These are phyloP conservation scores for Magnolia sinica DNA, from an alignment of 164 flowering plant species.

Conservation along the genomic window DNA sequence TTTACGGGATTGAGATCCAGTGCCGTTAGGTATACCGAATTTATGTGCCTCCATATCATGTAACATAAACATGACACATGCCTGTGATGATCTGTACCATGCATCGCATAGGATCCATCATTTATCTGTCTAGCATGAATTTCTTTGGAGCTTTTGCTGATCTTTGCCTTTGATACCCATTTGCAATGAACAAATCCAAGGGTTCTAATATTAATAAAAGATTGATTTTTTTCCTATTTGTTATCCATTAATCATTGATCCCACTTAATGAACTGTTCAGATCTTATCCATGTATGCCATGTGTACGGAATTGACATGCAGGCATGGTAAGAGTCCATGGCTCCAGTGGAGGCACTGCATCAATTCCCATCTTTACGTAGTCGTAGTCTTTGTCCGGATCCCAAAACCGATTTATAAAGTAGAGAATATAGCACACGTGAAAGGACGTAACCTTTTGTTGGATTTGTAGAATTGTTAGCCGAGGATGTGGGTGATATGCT, in stretches of 20 bases:
- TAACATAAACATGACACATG: background rate
- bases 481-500: background rate
- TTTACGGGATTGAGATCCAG: background rate
- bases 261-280: background rate
- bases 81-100: background rate
- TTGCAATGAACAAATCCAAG: too few relatives aligned
- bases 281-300: background rate
- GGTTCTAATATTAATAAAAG: too few relatives aligned
- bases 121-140: background rate
- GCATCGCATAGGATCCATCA: background rate
- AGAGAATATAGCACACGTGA: background rate
- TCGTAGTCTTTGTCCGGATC: conserved; percentile 5
- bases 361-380: background rate
- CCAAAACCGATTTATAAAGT: background rate
- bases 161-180: too few relatives aligned
- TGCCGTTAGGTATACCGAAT: too few relatives aligned
- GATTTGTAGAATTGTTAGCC: background rate
- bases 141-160: background rate
- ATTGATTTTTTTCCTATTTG: background rate
- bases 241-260: background rate
- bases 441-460: background rate
- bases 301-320: too few relatives aligned
- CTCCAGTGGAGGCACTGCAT: background rate
- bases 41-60: background rate
- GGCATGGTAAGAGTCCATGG: background rate